Evolutionary conservation across 306 rosid species (phyloP), one percentile per base, ranked within the genome.

Genomic region (Castanea crenata): DNA sequence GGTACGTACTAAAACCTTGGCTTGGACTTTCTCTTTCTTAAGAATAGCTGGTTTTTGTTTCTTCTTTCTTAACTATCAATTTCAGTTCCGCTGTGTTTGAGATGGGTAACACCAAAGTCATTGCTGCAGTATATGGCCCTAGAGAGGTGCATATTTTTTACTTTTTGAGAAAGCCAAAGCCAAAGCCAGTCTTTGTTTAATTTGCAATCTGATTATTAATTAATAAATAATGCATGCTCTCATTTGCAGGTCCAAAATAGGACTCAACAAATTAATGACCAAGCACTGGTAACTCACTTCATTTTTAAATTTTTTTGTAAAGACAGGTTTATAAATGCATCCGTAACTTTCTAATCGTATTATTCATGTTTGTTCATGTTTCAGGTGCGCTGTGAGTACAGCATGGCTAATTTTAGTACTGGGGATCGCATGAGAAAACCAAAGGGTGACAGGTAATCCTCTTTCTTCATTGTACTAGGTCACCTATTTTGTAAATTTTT

Each of bases 351-450:
- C 55, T 73, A 21, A 25, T 4, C 59, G 54, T 67, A 52, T 71
- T 63, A 16, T 76, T 69, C 46, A 2, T 65, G 3, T 68, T 73
- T 64, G 35, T 59, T 41, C 80, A 23, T 54, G 27, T 74, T 79
- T 67, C 73, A 92, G 98, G 91, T 94, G 81, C 88, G 97, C 2
- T 92, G 97, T 74, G 98, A 94, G 78, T 94, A 92, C 75, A 94
- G 88, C 82, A 92, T 94, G 97, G 97, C 97, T 82, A 92, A 92
- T 85, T 94, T 92, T 84, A 92, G 98, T 80, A 91, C 97, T 1
- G 98, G 98, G 52, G 98, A 94, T 89, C 92, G 97, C 73, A 87
- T 74, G 93, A 88, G 97, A 83, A 94, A 89, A 76, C 90, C 92
- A 2, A 94, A 94, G 96, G 97, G 97, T 10, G 93, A 94, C 85